A percentile compares a stretch with the other conserved stretches of the same genome.
Conservation (phyloP, 768 basidiomycete genomes). For the Boletus subcaerulescens region DNA sequence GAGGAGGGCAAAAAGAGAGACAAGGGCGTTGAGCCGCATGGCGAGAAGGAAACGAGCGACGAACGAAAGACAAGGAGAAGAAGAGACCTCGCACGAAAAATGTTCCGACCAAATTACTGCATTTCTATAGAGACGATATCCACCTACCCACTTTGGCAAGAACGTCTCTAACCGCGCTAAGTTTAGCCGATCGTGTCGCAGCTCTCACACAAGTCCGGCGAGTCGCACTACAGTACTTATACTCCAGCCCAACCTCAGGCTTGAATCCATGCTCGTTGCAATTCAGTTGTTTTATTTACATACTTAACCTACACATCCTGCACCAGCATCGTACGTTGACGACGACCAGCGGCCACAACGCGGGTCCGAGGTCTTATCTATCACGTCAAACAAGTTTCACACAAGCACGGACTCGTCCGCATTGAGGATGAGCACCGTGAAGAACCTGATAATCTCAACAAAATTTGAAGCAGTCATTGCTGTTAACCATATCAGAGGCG, state of each 20-base stretch:
- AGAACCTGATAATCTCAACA: slow-evolving; percentile 67
- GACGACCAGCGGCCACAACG: too few relatives aligned
- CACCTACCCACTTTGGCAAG: too few relatives aligned
- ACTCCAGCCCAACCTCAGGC: too few relatives aligned
- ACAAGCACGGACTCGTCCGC: slow-evolving; percentile 48
- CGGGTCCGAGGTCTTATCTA: neutral
- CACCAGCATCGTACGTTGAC: too few relatives aligned
- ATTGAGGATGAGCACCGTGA: slow-evolving; percentile 62
- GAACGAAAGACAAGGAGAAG: neutral
- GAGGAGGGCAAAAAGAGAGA: slow-evolving; percentile 46
- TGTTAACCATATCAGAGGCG: neutral
- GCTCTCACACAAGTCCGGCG: too few relatives aligned
- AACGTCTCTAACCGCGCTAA: too few relatives aligned
- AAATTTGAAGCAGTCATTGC: slow-evolving; percentile 50
- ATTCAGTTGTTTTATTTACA: too few relatives aligned
- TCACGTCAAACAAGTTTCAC: neutral
- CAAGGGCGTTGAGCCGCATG: slow-evolving; percentile 46
- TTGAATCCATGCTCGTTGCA: too few relatives aligned
- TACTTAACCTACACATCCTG: too few relatives aligned
- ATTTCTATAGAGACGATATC: too few relatives aligned
- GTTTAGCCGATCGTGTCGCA: too few relatives aligned
- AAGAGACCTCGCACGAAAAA: neutral
- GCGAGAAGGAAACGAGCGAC: slow-evolving; percentile 5
- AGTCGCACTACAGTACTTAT: too few relatives aligned
- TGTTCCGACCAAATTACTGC: neutral